Percentiles rank a stretch among this genome's conserved stretches.
Evolutionary conservation across 495 filamentous ascomycete species (phyloP).

Genomic region (Letharia lupina): DNA sequence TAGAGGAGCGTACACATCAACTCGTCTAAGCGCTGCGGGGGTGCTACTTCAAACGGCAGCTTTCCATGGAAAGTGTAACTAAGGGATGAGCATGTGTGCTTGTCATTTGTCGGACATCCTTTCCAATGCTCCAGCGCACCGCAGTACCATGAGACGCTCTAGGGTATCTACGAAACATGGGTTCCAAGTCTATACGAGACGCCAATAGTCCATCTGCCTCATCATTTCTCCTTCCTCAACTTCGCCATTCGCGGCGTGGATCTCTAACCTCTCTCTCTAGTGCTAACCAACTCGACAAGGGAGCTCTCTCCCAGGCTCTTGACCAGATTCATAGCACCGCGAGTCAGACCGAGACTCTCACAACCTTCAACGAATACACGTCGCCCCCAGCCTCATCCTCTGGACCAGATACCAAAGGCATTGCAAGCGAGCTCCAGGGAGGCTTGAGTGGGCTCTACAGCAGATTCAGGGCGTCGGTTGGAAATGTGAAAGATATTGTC

Average conservation of each 20-base stretch:
- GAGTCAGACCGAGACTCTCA: slow-evolving; percentile 68
- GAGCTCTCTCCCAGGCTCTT: slow-evolving; percentile 61
- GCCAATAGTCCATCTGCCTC: slow-evolving; percentile 37
- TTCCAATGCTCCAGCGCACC: slow-evolving; percentile 11
- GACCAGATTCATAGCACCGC: slow-evolving; percentile 79
- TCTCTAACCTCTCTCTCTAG: slow-evolving; percentile 58
- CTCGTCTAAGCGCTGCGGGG: not conserved
- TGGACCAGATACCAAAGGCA: slow-evolving; percentile 54
- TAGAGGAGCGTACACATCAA: not conserved
- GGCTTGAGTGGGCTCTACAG: slow-evolving; percentile 81
- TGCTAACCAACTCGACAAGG: slow-evolving; percentile 53
- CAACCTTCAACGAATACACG: slow-evolving; percentile 80
- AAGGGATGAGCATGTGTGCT: not conserved
- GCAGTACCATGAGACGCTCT: slow-evolving; percentile 11
- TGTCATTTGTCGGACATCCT: not conserved
- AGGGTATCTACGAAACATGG: slow-evolving; percentile 30
- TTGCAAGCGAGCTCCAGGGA: slow-evolving; percentile 66
- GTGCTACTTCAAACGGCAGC: not conserved
- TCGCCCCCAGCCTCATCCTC: slow-evolving; percentile 42
- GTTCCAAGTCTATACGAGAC: slow-evolving; percentile 32
- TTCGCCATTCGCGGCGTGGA: slow-evolving; percentile 47
- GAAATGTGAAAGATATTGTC: slow-evolving; percentile 54
- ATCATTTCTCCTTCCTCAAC: slow-evolving; percentile 37
- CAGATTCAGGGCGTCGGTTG: slow-evolving; percentile 69
- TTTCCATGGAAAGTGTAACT: not conserved